These are phyloP conservation scores for Arachnopeziza araneosa DNA, from an alignment of 2,329 filamentous ascomycete species.

Conservation along the genomic window DNA sequence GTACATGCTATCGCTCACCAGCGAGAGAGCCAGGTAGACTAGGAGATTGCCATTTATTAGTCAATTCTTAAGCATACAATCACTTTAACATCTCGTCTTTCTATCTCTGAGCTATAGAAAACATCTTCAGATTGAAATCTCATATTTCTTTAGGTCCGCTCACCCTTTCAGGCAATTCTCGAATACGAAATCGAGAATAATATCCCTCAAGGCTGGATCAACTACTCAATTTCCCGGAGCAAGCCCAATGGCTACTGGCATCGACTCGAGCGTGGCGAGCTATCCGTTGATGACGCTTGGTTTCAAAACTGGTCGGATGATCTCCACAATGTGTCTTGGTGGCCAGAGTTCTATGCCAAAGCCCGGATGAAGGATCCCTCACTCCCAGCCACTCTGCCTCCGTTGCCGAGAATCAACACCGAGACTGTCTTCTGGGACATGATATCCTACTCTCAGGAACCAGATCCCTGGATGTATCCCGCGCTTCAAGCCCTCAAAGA, in stretches of 20 bases:
- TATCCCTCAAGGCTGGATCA: constrained; percentile 86
- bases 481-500: constrained; percentile 65
- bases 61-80: not conserved
- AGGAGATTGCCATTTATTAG: too few species aligned
- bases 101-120: not conserved
- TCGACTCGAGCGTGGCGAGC: constrained; percentile 76
- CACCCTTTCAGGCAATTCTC: constrained; percentile 87
- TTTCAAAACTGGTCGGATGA: constrained; percentile 73
- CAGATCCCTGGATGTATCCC: constrained; percentile 86
- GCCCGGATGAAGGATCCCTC: constrained; percentile 34
- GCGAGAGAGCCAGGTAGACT: too few species aligned
- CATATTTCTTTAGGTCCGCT: constrained; percentile 55
- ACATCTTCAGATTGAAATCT: not conserved
- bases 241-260: constrained; percentile 83
- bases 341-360: constrained; percentile 39
- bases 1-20: too few species aligned
- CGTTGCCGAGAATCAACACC: constrained; percentile 68
- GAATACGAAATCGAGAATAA: constrained; percentile 74
- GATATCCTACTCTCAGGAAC: constrained; percentile 66
- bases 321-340: constrained; percentile 59
- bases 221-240: constrained; percentile 77
- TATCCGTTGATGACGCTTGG: constrained; percentile 68
- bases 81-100: not conserved
- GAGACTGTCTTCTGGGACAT: constrained; percentile 83
- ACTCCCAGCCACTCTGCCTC: constrained; percentile 43